A percentile compares a stretch with the other conserved stretches of the same genome.
Evolutionary conservation across 805 yeast genomes (phyloP).

Genomic region (Zygosaccharomyces rouxii): DNA sequence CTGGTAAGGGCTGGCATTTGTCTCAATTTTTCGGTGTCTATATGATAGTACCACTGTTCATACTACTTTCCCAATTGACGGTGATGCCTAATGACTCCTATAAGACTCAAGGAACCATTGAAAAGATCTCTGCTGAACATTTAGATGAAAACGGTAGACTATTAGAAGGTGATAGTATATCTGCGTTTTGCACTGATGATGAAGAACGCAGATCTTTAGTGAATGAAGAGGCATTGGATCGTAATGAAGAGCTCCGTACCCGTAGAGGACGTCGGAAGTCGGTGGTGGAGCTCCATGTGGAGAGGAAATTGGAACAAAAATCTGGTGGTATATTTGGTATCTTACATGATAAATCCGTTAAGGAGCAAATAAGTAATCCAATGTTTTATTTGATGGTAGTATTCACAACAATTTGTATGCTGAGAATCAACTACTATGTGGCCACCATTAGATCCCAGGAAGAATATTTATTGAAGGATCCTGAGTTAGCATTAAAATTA

Average conservation of each 20-base stretch:
- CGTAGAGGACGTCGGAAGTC: slow-evolving; percentile 43
- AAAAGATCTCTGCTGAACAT: slow-evolving; percentile 67
- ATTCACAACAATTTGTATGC: slow-evolving; percentile 84
- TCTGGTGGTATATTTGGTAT: slow-evolving; percentile 72
- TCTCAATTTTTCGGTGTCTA: slow-evolving; percentile 61
- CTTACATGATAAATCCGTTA: slow-evolving; percentile 58
- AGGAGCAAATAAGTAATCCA: slow-evolving; percentile 46
- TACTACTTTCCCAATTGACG: slow-evolving; percentile 63
- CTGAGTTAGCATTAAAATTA: slow-evolving; percentile 47
- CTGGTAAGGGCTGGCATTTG: slow-evolving; percentile 34
- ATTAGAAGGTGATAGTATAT: slow-evolving; percentile 36
- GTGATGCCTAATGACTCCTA: slow-evolving; percentile 79
- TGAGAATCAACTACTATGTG: slow-evolving; percentile 86
- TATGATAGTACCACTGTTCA: slow-evolving; percentile 72
- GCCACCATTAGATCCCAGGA: slow-evolving; percentile 87
- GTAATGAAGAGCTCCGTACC: slow-evolving; percentile 6
- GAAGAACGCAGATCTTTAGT: slow-evolving; percentile 35
- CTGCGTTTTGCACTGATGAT: slow-evolving; percentile 45
- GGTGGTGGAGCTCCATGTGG: slow-evolving; percentile 62
- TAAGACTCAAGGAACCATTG: slow-evolving; percentile 63
- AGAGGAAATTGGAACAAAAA: slow-evolving; percentile 45
- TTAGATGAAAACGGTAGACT: slow-evolving; percentile 64
- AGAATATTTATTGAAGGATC: slow-evolving; percentile 56
- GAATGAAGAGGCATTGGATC: slow-evolving; percentile 12
- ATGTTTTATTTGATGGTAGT: slow-evolving; percentile 78